Conservation (phyloP, 306 rosid species). For the Quercus rubra region DNA sequence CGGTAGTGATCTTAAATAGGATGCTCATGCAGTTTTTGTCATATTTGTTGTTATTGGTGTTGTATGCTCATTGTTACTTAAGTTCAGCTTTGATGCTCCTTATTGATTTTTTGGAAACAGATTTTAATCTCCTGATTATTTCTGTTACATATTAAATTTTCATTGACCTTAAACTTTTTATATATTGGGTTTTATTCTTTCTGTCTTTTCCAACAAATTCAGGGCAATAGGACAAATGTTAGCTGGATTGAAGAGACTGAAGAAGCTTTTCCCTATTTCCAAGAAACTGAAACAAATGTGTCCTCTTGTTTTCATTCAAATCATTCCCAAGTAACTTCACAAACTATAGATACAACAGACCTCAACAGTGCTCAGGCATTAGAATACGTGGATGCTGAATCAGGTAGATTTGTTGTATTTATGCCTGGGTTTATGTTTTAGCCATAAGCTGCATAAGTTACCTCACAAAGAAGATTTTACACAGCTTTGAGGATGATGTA, state of each 20-base stretch:
- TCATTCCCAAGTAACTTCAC: conserved; percentile 47
- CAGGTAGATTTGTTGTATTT: conserved; percentile 38
- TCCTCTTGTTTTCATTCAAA: conserved; percentile 35
- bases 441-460: neutral
- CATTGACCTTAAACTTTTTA: neutral
- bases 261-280: conserved; percentile 35
- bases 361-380: conserved; percentile 57
- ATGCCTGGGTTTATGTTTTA: conserved; percentile 11
- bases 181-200: neutral
- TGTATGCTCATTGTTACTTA: neutral
- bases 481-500: neutral
- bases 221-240: conserved; percentile 57
- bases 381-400: conserved; percentile 71
- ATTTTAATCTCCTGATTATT: neutral
- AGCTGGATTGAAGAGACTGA: conserved; percentile 37
- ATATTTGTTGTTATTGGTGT: neutral
- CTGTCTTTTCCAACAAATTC: conserved; percentile 31
- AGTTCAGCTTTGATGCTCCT: neutral
- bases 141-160: neutral
- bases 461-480: neutral
- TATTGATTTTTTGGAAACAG: neutral
- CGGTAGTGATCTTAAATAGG: neutral
- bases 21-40: neutral
- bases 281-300: conserved; percentile 28
- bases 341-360: conserved; percentile 54